Conservation (phyloP, 2,329 filamentous ascomycete species). For the Aspergillus novoparasiticus region DNA sequence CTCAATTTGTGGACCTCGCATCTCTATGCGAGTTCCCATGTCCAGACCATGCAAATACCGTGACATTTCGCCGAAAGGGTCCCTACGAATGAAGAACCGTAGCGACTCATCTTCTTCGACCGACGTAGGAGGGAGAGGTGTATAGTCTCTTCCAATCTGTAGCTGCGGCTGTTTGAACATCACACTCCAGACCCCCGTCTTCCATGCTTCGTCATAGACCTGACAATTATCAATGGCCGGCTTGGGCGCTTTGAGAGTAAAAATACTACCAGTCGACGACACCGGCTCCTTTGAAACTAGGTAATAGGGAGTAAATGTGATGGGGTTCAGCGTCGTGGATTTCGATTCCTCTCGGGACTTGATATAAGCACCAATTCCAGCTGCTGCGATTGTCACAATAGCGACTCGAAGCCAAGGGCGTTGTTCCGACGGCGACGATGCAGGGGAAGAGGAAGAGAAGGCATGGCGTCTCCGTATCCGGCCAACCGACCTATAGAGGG, state of each 20-base stretch:
- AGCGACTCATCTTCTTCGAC: slow-evolving; percentile 49
- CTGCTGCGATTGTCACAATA: slow-evolving; percentile 38
- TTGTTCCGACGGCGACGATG: slow-evolving; percentile 23
- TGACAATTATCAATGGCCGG: slow-evolving; percentile 35
- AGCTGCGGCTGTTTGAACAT: slow-evolving; percentile 93
- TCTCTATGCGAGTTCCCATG: slow-evolving; percentile 66
- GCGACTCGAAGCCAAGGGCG: slow-evolving; percentile 39
- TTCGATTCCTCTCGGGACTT: slow-evolving; percentile 29
- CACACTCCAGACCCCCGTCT: slow-evolving; percentile 77
- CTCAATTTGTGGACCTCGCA: slow-evolving; percentile 78
- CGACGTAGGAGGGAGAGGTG: slow-evolving; percentile 64
- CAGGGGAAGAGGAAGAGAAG: slow-evolving; percentile 22
- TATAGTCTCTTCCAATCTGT: slow-evolving; percentile 90
- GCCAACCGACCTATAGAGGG: slow-evolving; percentile 13
- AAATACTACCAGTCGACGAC: slow-evolving; percentile 51
- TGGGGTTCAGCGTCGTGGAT: slow-evolving; percentile 36
- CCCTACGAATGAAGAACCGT: slow-evolving; percentile 75
- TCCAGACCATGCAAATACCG: slow-evolving; percentile 71
- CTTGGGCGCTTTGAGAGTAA: slow-evolving; percentile 44
- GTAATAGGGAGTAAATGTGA: slow-evolving; percentile 44
- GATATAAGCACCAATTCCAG: slow-evolving; percentile 40
- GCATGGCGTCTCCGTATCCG: slow-evolving; percentile 22
- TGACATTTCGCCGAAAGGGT: slow-evolving; percentile 82
- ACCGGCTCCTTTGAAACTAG: slow-evolving; percentile 47
- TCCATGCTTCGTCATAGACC: slow-evolving; percentile 54